Base-by-base conservation (phyloP, 345 rosid species). In the Lepidium africanum region DNA sequence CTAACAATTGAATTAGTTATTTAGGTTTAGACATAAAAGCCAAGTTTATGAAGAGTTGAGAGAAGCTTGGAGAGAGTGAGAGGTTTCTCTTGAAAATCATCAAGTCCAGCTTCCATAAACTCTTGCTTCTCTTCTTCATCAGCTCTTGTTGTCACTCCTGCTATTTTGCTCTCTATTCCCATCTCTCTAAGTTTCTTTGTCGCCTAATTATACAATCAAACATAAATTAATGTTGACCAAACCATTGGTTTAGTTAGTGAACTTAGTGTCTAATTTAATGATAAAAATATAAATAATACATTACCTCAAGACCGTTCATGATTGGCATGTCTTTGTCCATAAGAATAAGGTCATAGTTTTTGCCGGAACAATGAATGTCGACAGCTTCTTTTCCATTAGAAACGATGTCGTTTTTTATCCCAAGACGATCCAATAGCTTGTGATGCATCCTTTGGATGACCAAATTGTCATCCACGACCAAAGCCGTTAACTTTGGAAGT, bases 291-390 rank as follows among this genome's bases (percentile, higher is more conserved):
- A 5, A 15, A 43, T 12, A 56, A n/a, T 25, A 14, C 2, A 17
- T 15, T 81, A 89, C 97, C 95, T 86, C 80, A 38, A 86, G 74
- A 68, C 96, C 98, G 43, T 90, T 83, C 96, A 90, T 85, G 70
- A 87, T 10, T 6, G 96, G 98, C 98, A 92, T 92, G 23, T 92
- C 96, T 81, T 76, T 76, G 47, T 92, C 98, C 98, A 92, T 92
- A 42, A 92, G 77, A 62, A 92, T 89, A 48, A 92, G 83, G 67
- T 92, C 88, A 59, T 89, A 92, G 27, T 33, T 66, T 51, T 70
- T 76, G 10, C 96, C 96, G 0, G 88, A 78, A 25, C 62, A 75
- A 57, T 87, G 85, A 19, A 77, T 72, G 7, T 86, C 95, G 2
- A 92, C 79, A 1, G 96, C 96, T 73, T 89, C 89, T 66, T 87